phyloP scores from a whole-genome alignment of 108 stramenopile genomes.

The Skeletonema potamos region DNA sequence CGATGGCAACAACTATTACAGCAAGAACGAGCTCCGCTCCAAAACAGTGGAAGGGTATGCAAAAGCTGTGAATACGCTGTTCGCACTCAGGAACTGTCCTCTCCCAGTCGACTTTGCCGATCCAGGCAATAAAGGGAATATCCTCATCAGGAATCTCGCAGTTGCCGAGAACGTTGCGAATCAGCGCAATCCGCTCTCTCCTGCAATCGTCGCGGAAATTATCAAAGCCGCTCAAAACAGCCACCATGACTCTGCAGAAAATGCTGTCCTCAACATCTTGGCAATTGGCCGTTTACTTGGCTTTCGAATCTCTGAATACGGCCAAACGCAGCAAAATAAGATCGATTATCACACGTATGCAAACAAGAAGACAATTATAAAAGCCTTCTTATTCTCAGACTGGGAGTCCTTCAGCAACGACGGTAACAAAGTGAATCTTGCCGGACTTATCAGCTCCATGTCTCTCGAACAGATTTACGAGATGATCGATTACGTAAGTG shows the following conservation, averaged over 20 bases:
- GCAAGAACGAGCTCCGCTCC: background rate
- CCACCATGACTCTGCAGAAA: background rate
- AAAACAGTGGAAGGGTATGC: background rate
- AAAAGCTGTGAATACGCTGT: background rate
- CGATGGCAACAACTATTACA: background rate
- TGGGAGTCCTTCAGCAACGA: no score
- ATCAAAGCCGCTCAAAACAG: background rate
- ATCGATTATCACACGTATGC: background rate
- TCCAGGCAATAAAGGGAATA: background rate
- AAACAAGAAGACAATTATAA: background rate
- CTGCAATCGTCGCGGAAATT: background rate
- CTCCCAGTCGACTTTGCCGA: no score
- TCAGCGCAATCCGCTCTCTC: background rate
- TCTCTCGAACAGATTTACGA: background rate
- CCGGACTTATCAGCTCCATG: no score
- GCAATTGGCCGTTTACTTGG: background rate
- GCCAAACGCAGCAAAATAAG: background rate
- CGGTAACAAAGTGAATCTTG: background rate
- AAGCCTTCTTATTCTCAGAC: background rate
- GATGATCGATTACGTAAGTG: no score
- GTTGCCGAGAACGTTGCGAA: background rate
- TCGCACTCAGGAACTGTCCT: no score
- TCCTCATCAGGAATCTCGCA: no score
- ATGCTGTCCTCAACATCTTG: background rate
- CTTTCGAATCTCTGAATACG: background rate